These are phyloP conservation scores for Hypoxylon fragiforme DNA, from an alignment of 495 filamentous ascomycete species.

Conservation along the genomic window DNA sequence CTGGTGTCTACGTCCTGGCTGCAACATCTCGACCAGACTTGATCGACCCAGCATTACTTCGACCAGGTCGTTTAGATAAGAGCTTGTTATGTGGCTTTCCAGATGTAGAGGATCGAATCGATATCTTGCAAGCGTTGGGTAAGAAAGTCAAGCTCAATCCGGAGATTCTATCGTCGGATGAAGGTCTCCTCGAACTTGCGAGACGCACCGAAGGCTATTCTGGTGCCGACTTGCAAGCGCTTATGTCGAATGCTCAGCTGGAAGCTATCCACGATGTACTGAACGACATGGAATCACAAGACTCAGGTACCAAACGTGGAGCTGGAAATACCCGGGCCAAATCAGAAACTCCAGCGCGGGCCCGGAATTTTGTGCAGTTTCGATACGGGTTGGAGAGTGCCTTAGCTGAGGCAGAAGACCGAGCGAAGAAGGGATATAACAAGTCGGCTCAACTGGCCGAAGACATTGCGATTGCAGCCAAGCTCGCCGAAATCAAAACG, in stretches of 20 bases:
- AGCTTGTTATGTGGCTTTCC: constrained; percentile 88
- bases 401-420: constrained; percentile 44
- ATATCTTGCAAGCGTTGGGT: constrained; percentile 82
- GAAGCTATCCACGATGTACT: constrained; percentile 95
- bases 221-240: constrained; percentile 90
- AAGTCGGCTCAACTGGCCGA: constrained; percentile 62
- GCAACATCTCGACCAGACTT: constrained; percentile 89
- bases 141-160: constrained; percentile 72
- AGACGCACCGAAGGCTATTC: constrained; percentile 84
- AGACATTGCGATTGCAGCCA: constrained; percentile 70
- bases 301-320: constrained; percentile 30
- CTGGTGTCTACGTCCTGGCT: constrained; percentile 92
- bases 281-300: constrained; percentile 58
- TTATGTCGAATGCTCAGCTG: constrained; percentile 94
- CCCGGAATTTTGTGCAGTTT: constrained; percentile 75
- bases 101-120: constrained; percentile 71
- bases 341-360: constrained; percentile 38
- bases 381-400: constrained; percentile 69
- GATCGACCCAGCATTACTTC: constrained; percentile 88
- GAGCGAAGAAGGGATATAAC: constrained; percentile 39
- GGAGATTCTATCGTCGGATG: constrained; percentile 56
- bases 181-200: constrained; percentile 69
- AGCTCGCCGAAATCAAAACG: constrained; percentile 72
- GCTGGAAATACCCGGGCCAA: constrained; percentile 31
- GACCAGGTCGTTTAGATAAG: constrained; percentile 91